Base-by-base conservation (phyloP, 192 early-diverging fungal genomes). In the Umbelopsis sp. region DNA sequence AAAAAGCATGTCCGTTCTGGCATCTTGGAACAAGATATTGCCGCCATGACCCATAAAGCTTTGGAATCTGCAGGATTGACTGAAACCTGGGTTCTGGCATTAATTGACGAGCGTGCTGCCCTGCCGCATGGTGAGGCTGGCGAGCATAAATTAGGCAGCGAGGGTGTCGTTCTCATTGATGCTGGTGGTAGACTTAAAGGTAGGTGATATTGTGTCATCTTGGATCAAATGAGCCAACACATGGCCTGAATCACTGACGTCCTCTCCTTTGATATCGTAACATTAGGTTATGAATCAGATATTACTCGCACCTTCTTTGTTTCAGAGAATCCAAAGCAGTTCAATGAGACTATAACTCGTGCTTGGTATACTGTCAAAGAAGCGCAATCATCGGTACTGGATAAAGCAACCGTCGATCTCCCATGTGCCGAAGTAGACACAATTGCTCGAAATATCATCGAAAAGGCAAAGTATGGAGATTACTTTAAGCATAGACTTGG, bases 401-500 rank as follows among this genome's bases (percentile, higher is more conserved):
- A 78, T 7, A 72, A 66, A 21, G 74, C 76, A 2, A 71, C 49
- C 0, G 16, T 70, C 1, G 76, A 76, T 27, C 68, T 71, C 0
- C 55, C 73, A 0, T 86, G 83, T 68, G 78, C 75, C 35, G 69
- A 80, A 45, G 75, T 86, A 10, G 85, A 86, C 69, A 73, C 78
- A 71, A 77, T 79, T 11, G 82, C 83, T 3, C 74, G 83, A 0
- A 16, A 52, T 11, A 27, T 78, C 37, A 84, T 86, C 51, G 67
- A 58, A 21, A 27, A 76, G 3, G 74, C 71, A 46, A 80, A 81
- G 0, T 83, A 78, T 51, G 85, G 82, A 2, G 33, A 47, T 12
- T 78, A 68, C 46, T 86, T 86, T 37, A 83, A 79, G 11, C 85
- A 86, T 68, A 77, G 83, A 16, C 50, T 84, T 45, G 85, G 85